Evolutionary conservation across 306 rosid species (phyloP).

Genomic region (Senna tora): DNA sequence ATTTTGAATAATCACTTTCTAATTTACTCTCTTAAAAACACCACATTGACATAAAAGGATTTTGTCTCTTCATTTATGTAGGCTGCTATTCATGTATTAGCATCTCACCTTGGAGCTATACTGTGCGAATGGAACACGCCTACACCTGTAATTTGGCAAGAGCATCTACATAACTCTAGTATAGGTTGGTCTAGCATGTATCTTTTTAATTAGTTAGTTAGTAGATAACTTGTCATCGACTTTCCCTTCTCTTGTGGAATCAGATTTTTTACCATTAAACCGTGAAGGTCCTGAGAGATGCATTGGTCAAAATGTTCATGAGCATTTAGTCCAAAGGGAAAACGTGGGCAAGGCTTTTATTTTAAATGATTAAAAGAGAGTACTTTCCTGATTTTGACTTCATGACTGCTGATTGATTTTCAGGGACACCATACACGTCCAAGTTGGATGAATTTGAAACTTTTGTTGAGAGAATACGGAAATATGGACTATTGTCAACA

Average conservation of each 20-base stretch:
- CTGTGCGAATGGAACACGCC: conserved; percentile 91
- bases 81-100: conserved; percentile 75
- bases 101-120: conserved; percentile 72
- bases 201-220: conserved; percentile 24
- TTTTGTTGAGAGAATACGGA: conserved; percentile 80
- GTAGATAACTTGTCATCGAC: conserved; percentile 2
- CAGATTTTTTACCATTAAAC: conserved; percentile 28
- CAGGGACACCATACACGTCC: conserved; percentile 76
- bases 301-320: conserved; percentile 18
- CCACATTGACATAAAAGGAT: conserved; percentile 7
- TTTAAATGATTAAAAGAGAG: conserved; percentile 22
- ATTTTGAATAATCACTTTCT: conserved; percentile 9
- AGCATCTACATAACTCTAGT: conserved; percentile 72
- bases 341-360: background rate
- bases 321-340: conserved; percentile 27
- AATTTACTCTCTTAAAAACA: conserved; percentile 9
- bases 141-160: conserved; percentile 92
- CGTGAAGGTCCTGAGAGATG: conserved; percentile 20
- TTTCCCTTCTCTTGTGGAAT: conserved; percentile 23
- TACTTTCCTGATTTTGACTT: conserved; percentile 24
- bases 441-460: conserved; percentile 90
- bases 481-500: conserved; percentile 72
- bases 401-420: conserved; percentile 36
- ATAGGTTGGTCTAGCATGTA: conserved; percentile 55
- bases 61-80: conserved; percentile 43